Evolutionary conservation across 2,329 filamentous ascomycete species (phyloP).

Genomic region (Graphium sp.): DNA sequence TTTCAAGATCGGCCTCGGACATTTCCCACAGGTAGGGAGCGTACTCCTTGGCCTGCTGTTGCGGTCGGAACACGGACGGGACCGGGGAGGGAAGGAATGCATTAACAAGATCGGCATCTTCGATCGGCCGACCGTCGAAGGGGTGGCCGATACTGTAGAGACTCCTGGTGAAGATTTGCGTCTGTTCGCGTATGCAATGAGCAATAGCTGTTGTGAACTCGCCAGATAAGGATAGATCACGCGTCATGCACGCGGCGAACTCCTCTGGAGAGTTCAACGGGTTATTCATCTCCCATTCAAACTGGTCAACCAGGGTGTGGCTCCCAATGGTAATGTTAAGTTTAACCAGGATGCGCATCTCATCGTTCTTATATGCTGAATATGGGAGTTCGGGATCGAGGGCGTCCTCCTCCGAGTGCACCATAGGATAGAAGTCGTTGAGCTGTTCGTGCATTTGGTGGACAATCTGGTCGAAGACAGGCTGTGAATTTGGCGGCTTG

Average conservation of each 20-base stretch:
- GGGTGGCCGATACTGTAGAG: slow-evolving; percentile 86
- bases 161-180: slow-evolving; percentile 84
- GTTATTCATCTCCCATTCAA: slow-evolving; percentile 98
- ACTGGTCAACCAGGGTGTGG: slow-evolving; percentile 88
- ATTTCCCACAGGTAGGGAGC: slow-evolving; percentile 89
- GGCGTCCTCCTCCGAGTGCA: slow-evolving; percentile 77
- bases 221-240: slow-evolving; percentile 77
- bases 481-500: slow-evolving; percentile 51
- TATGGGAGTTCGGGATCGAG: slow-evolving; percentile 84
- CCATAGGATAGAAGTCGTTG: slow-evolving; percentile 82
- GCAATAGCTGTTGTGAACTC: slow-evolving; percentile 97
- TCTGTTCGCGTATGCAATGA: slow-evolving; percentile 92
- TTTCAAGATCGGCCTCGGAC: slow-evolving; percentile 76
- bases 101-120: slow-evolving; percentile 75
- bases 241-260: slow-evolving; percentile 78
- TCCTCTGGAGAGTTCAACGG: slow-evolving; percentile 86
- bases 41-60: slow-evolving; percentile 87
- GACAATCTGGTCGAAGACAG: slow-evolving; percentile 41
- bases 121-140: slow-evolving; percentile 84
- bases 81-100: slow-evolving; percentile 79
- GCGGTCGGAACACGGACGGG: slow-evolving; percentile 68
- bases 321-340: slow-evolving; percentile 95
- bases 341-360: slow-evolving; percentile 93
- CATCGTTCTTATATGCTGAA: slow-evolving; percentile 91
- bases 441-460: slow-evolving; percentile 76